Conservation (phyloP, 257 asterid species). For the Lantana camara region DNA sequence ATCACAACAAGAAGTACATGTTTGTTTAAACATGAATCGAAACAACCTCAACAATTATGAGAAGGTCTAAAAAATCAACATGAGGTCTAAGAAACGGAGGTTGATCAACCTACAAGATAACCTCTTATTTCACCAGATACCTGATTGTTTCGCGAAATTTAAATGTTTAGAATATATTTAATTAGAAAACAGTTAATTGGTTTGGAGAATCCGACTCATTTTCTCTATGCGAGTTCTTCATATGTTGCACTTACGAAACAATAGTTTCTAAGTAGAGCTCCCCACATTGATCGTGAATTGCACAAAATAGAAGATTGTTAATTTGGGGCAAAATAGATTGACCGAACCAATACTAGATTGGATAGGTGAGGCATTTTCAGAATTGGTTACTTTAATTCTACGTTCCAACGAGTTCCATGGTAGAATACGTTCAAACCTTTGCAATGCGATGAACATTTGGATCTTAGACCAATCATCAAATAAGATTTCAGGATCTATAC, state of each 20-base stretch:
- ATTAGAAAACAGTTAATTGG: conserved; percentile 16
- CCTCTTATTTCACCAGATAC: background rate
- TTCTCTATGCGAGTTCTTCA: background rate
- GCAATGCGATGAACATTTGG: conserved; percentile 7
- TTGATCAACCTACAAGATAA: background rate
- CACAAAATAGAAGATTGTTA: background rate
- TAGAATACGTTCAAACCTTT: conserved; percentile 8
- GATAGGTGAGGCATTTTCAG: conserved; percentile 8
- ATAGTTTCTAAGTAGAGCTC: conserved; percentile 23
- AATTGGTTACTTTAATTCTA: background rate
- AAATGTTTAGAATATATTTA: background rate
- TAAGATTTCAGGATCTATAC: conserved; percentile 17
- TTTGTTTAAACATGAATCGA: no score
- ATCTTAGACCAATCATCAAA: conserved; percentile 32
- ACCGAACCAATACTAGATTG: conserved; percentile 19
- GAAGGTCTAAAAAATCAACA: no score
- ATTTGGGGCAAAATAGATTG: conserved; percentile 12
- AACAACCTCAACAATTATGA: no score
- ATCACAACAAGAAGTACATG: no score
- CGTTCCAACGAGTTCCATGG: conserved; percentile 4
- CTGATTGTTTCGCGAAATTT: background rate
- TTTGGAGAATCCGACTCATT: background rate
- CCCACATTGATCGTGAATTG: conserved; percentile 27
- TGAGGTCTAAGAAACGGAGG: no score
- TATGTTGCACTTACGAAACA: conserved; percentile 8